Evolutionary conservation across 176 grass and related monocot species (phyloP).

Genomic region (Oropetium thomaeum): DNA sequence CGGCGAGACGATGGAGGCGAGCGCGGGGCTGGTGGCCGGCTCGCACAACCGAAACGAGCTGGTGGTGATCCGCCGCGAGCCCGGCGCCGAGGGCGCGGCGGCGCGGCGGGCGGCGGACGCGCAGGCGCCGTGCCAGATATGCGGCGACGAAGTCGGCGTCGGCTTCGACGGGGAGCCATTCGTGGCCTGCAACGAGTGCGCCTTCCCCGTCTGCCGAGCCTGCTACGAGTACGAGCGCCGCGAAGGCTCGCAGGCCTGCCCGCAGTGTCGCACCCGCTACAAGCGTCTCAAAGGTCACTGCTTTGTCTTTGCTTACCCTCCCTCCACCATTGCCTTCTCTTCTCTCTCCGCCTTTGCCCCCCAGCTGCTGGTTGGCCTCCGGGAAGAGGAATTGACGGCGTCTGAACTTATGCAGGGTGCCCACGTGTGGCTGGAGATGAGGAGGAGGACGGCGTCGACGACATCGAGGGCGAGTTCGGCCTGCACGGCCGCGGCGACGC

Average conservation of each 20-base stretch:
- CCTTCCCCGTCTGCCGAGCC: slow-evolving; percentile 61
- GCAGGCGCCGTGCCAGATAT: slow-evolving; percentile 58
- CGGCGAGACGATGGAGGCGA: slow-evolving; percentile 49
- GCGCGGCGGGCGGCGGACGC: slow-evolving; percentile 21
- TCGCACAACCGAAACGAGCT: slow-evolving; percentile 81
- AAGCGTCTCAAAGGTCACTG: slow-evolving; percentile 40
- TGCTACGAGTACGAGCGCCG: slow-evolving; percentile 73
- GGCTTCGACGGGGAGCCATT: slow-evolving; percentile 56
- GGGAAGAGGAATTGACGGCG: no score
- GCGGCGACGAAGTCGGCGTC: slow-evolving; percentile 51
- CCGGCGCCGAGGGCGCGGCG: not conserved
- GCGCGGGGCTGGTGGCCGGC: slow-evolving; percentile 62
- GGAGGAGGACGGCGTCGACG: slow-evolving; percentile 83
- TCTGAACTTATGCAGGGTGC: slow-evolving; percentile 16
- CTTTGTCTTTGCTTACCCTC: not conserved
- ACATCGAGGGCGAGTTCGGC: slow-evolving; percentile 80
- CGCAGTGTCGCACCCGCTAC: slow-evolving; percentile 67
- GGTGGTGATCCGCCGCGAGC: slow-evolving; percentile 61
- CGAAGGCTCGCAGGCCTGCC: slow-evolving; percentile 59
- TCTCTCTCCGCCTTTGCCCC: not conserved
- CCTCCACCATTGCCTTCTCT: not conserved
- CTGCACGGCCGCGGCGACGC: slow-evolving; percentile 17
- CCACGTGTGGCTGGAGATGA: slow-evolving; percentile 77
- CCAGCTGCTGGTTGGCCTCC: no score
- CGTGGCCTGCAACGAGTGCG: slow-evolving; percentile 76